Evolutionary conservation across 1,284 basidiomycete genomes (phyloP).

Genomic region (Sporisorium sorghi): DNA sequence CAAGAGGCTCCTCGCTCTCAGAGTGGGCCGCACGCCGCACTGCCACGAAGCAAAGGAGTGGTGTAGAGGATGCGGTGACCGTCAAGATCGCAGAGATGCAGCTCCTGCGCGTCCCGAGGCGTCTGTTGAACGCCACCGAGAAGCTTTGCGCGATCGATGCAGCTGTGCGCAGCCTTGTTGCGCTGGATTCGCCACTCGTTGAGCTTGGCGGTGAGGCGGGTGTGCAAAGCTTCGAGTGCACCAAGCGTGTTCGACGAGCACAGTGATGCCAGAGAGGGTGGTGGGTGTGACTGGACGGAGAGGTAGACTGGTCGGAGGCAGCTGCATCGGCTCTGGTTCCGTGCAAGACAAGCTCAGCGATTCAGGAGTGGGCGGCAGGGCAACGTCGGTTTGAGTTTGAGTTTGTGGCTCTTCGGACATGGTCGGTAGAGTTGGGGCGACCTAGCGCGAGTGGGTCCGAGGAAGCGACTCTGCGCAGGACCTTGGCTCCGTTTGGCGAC

Average conservation of each 20-base stretch:
- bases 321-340: constrained; percentile 22
- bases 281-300: constrained; percentile 13
- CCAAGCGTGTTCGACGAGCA: constrained; percentile 36
- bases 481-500: constrained; percentile 8
- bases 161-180: constrained; percentile 9
- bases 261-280: constrained; percentile 20
- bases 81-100: constrained; percentile 44
- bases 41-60: constrained; percentile 27
- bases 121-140: constrained; percentile 39
- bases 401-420: constrained; percentile 14
- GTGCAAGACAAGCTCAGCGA: constrained; percentile 17
- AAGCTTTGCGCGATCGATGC: constrained; percentile 15
- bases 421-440: constrained; percentile 13
- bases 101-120: constrained; percentile 48
- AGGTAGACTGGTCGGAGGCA: constrained; percentile 21
- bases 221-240: constrained; percentile 33
- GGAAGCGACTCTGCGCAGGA: constrained; percentile 4
- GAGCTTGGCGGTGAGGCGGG: constrained; percentile 27
- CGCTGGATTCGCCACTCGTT: constrained; percentile 36
- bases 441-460: constrained; percentile 7
- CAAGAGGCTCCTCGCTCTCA: neutral
- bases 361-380: constrained; percentile 26
- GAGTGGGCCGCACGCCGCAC: constrained; percentile 12
- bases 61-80: constrained; percentile 49
- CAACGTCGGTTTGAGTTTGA: neutral